Conservation (phyloP, 1,284 basidiomycete species). For the Erythrobasidium hasegawianum region DNA sequence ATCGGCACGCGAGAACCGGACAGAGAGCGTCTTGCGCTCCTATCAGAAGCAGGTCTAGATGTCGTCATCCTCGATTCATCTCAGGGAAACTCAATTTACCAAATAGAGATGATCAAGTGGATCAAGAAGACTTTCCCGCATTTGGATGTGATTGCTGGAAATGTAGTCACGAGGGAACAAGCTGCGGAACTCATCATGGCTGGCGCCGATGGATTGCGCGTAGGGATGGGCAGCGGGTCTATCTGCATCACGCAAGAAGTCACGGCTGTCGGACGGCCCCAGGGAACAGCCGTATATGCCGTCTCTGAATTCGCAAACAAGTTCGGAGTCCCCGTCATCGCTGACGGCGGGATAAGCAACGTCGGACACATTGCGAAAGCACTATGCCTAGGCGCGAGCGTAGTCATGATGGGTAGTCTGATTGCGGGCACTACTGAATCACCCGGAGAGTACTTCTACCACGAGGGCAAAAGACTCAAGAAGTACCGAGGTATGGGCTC, state of each 20-base stretch:
- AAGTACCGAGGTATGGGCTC: conserved; percentile 98
- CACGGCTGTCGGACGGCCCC: conserved; percentile 98
- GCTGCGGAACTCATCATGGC: conserved; percentile 90
- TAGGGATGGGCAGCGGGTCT: conserved; percentile 97
- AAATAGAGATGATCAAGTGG: conserved; percentile 92
- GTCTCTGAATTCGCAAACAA: conserved; percentile 89
- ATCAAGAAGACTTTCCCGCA: conserved; percentile 81
- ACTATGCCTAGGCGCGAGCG: conserved; percentile 83
- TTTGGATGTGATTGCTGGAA: conserved; percentile 44
- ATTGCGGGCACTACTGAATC: conserved; percentile 95
- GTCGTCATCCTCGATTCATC: conserved; percentile 94
- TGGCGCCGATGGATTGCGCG: conserved; percentile 86
- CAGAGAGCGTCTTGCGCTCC: conserved; percentile 74
- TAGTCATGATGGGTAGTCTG: conserved; percentile 98
- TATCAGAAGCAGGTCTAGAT: conserved; percentile 92
- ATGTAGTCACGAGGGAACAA: conserved; percentile 78
- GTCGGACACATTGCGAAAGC: conserved; percentile 99
- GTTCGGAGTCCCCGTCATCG: conserved; percentile 95
- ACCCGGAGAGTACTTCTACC: conserved; percentile 92
- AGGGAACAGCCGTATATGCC: conserved; percentile 92
- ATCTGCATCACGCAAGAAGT: conserved; percentile 99
- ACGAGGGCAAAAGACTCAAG: conserved; percentile 97
- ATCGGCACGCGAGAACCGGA: conserved; percentile 90
- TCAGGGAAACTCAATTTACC: conserved; percentile 92
- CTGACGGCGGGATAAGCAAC: conserved; percentile 95